Percentiles rank a stretch among this genome's conserved stretches.
These are phyloP conservation scores for Pulveroboletus sp. DNA, from an alignment of 768 basidiomycete genomes.

Conservation along the genomic window DNA sequence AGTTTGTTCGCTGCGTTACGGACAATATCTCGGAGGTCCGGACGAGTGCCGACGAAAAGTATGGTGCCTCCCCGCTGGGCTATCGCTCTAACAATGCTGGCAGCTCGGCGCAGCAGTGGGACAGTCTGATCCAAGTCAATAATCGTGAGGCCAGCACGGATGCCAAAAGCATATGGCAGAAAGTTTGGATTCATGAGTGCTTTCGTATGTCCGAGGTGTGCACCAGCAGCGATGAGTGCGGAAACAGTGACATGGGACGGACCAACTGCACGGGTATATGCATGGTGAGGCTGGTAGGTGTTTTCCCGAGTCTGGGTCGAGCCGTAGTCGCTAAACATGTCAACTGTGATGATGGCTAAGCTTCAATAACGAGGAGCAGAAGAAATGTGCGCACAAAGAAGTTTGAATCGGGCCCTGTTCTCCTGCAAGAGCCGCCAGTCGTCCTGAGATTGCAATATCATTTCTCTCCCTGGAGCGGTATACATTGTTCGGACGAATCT, in stretches of 20 bases:
- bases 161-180: conserved; percentile 89
- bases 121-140: conserved; percentile 95
- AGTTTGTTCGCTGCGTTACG: conserved; percentile 78
- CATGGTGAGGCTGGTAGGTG: conserved; percentile 71
- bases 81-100: conserved; percentile 80
- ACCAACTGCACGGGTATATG: conserved; percentile 57
- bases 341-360: conserved; percentile 40
- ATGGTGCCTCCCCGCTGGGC: conserved; percentile 80
- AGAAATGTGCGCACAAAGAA: conserved; percentile 47
- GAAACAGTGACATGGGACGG: conserved; percentile 75
- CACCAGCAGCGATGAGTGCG: conserved; percentile 87
- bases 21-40: conserved; percentile 72
- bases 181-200: conserved; percentile 88
- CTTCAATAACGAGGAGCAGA: conserved; percentile 4
- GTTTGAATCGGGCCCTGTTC: conserved; percentile 52
- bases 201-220: conserved; percentile 88
- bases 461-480: conserved; percentile 27
- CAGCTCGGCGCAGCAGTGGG: conserved; percentile 87
- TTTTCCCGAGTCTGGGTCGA: conserved; percentile 69
- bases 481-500: conserved; percentile 27
- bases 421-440: conserved; percentile 69
- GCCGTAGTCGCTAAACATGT: conserved; percentile 67
- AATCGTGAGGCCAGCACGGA: conserved; percentile 83
- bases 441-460: conserved; percentile 43
- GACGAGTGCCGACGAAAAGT: conserved; percentile 86